phyloP scores from a whole-genome alignment of 2,329 filamentous ascomycete species.

The Neophaeococcomyces aloes region DNA sequence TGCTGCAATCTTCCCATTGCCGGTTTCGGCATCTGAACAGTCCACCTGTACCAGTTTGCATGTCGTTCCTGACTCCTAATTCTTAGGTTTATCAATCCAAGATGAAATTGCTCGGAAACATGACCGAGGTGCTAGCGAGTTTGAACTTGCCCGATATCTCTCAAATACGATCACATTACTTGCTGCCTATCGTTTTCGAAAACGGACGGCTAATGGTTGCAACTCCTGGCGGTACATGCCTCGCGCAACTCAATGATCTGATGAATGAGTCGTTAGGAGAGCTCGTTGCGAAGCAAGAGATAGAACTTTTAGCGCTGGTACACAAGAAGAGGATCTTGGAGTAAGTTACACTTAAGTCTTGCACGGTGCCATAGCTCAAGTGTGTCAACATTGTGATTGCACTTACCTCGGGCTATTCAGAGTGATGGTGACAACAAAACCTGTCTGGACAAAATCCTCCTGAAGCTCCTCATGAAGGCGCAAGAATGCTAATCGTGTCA shows the following conservation, averaged over 20 bases:
- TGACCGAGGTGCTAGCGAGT: slow-evolving; percentile 6
- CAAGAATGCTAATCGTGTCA: background rate
- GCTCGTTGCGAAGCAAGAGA: background rate
- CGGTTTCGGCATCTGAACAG: too few species aligned
- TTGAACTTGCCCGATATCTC: background rate
- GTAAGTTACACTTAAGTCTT: slow-evolving; percentile 1
- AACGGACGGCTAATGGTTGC: slow-evolving; percentile 3
- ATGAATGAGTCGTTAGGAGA: slow-evolving; percentile 3
- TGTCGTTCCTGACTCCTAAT: background rate
- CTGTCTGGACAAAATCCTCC: too few species aligned
- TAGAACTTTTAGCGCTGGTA: slow-evolving; percentile 8
- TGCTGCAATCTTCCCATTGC: too few species aligned
- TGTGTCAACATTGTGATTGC: too few species aligned
- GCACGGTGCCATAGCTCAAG: too few species aligned
- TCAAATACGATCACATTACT: slow-evolving; percentile 2
- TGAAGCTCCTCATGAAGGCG: background rate
- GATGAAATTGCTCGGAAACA: slow-evolving; percentile 8
- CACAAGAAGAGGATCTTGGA: slow-evolving; percentile 9
- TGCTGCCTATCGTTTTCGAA: slow-evolving; percentile 3
- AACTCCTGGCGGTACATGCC: slow-evolving; percentile 2
- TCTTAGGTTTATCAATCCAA: slow-evolving; percentile 10
- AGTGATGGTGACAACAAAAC: too few species aligned
- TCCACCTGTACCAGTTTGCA: too few species aligned
- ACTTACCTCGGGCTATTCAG: too few species aligned
- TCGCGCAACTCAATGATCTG: slow-evolving; percentile 10